Base-by-base conservation (phyloP, 2,329 filamentous ascomycete species). In the Pseudofabraea citricarpa region DNA sequence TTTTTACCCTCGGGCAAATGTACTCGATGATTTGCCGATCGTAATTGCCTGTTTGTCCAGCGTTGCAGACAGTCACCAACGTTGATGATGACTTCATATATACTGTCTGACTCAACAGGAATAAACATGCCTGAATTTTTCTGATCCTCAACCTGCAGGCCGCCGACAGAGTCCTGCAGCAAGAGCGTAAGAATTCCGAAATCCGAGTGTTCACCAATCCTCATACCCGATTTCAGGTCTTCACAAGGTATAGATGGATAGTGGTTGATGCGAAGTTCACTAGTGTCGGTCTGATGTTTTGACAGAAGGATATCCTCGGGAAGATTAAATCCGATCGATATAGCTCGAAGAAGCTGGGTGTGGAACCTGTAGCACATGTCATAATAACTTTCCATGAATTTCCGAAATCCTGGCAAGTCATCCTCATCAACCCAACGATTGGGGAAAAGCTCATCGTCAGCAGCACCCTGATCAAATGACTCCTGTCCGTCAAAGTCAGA, bases 401-500 rank as follows among this genome's bases (percentile, higher is more conserved):
- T 49, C 3, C 66, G 65, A 50, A 73, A 73, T 2, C 64, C 67
- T 0, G 69, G 67, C 4, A 73, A 58, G 6, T 60, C 56, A 0
- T 65, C 55, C 10, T 69, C 58, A 1, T 69, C 65, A 3, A 70
- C 56, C 70, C 70, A 74, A 44, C 72, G 62, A 45, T 74, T 74
- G 10, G 69, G 38, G 37, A 72, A 65, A 6, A 53, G 48, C 4
- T 55, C 22, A 45, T 68, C 62, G 2, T 65, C 47, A 16, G 72
- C 69, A 37, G 67, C 71, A 13, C 71, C 70, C 44, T 73, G 69
- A 47, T 74, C 71, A 45, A 69, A 74, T 42, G 66, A 69, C 54
- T 74, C 70, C 69, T 73, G 35, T 37, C 19, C 13, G 18, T n/a
- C 13, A 9, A 40, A 40, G 37, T 40, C 22, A 40, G 37, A 31